Conservation (phyloP, 495 filamentous ascomycete genomes). For the Neurospora sp. region DNA sequence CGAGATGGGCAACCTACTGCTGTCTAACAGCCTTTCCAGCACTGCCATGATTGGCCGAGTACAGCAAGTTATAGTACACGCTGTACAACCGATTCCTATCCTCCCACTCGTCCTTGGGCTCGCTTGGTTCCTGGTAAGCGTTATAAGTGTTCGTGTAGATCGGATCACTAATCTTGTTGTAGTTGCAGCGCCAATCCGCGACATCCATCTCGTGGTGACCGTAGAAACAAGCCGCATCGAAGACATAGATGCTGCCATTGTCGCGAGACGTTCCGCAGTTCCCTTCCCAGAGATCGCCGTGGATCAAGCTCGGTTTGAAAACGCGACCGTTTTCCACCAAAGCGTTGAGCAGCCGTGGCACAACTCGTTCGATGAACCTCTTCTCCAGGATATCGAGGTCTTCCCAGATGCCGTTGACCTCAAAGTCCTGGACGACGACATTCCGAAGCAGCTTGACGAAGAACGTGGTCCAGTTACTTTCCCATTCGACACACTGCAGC, state of each 20-base stretch:
- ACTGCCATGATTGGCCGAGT: background rate
- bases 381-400: constrained; percentile 1
- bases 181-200: background rate
- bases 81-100: background rate
- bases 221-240: constrained; percentile 34
- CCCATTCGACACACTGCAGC: too few species aligned
- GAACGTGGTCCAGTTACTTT: constrained; percentile 12
- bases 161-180: background rate
- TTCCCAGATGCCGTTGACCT: constrained; percentile 9
- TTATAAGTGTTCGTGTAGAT: background rate
- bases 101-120: background rate
- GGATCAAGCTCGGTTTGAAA: constrained; percentile 36
- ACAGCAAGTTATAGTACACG: background rate
- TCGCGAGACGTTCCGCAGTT: constrained; percentile 28
- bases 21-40: background rate
- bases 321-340: constrained; percentile 30
- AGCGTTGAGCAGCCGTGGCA: constrained; percentile 27
- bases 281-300: constrained; percentile 40
- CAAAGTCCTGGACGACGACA: constrained; percentile 7
- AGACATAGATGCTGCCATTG: constrained; percentile 28
- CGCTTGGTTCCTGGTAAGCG: background rate
- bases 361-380: constrained; percentile 23
- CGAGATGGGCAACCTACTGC: background rate
- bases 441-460: constrained; percentile 24
- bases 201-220: constrained; percentile 7